Percentiles rank a stretch among this genome's conserved stretches.
These are phyloP conservation scores for Jacaranda mimosifolia DNA, from an alignment of 257 asterid species.

Conservation along the genomic window DNA sequence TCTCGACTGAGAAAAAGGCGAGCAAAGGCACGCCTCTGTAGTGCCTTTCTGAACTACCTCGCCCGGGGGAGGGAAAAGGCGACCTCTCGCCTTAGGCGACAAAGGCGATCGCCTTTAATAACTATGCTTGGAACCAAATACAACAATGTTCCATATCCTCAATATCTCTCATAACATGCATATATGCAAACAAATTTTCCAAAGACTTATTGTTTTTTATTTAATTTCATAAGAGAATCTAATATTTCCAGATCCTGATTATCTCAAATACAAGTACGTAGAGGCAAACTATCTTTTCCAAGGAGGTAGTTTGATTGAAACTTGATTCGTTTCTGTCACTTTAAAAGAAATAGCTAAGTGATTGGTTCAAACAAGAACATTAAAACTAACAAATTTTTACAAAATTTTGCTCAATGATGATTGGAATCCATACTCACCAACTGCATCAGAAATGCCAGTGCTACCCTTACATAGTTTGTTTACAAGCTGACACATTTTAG, in stretches of 20 bases:
- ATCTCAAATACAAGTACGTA: conserved; percentile 8
- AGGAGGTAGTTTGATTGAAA: not conserved
- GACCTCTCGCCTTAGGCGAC: no score
- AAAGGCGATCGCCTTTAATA: no score
- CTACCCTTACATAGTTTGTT: conserved; percentile 14
- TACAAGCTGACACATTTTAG: conserved; percentile 6
- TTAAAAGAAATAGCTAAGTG: not conserved
- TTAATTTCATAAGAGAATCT: no score
- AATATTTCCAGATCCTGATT: not conserved
- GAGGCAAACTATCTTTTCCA: not conserved
- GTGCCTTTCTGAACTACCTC: no score
- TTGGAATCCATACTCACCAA: conserved; percentile 11
- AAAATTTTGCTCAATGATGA: not conserved
- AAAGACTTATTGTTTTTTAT: no score
- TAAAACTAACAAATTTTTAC: conserved; percentile 2
- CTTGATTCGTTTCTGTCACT: conserved; percentile 10
- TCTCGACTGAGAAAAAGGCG: no score
- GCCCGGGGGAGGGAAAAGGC: no score
- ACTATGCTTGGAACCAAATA: not conserved
- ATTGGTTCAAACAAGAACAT: not conserved
- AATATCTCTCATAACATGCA: not conserved
- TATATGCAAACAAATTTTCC: not conserved
- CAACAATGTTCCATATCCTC: not conserved
- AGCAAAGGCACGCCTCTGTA: no score
- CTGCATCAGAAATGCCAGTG: conserved; percentile 18